phyloP scores from a whole-genome alignment of 345 rosid genomes.

The Melaleuca alternifolia region DNA sequence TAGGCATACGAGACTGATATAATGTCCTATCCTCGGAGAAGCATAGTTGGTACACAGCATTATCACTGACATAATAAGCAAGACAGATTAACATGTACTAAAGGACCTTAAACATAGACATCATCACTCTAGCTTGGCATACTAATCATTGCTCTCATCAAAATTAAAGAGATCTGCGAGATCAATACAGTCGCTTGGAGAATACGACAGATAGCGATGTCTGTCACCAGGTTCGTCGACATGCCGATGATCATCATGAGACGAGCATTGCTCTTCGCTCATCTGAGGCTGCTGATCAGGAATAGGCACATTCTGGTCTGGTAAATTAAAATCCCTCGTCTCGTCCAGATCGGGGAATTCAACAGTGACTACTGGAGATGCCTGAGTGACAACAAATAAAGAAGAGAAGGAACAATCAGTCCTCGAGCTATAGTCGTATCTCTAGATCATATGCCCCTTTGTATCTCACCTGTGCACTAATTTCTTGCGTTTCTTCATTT shows the following conservation, averaged over 20 bases:
- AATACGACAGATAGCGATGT: not conserved
- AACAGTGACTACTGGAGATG: too few species aligned
- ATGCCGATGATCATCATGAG: not conserved
- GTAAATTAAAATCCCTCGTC: not conserved
- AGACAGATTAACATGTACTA: not conserved
- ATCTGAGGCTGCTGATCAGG: not conserved
- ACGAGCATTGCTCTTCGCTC: not conserved
- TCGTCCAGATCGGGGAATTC: not conserved
- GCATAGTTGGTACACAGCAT: not conserved
- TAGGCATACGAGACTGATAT: not conserved
- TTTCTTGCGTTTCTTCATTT: not conserved
- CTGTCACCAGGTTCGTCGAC: accelerated
- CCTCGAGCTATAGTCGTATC: too few species aligned
- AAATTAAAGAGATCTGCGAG: not conserved
- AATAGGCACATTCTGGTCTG: not conserved
- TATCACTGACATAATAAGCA: not conserved
- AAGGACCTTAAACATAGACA: not conserved
- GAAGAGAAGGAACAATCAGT: too few species aligned
- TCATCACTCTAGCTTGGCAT: not conserved
- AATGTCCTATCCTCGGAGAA: not conserved
- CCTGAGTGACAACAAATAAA: too few species aligned
- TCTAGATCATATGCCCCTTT: too few species aligned
- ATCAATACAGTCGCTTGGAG: not conserved
- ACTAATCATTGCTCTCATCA: not conserved
- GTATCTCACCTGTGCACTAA: not conserved